phyloP scores from a whole-genome alignment of 2,329 filamentous ascomycete genomes.

The Aureobasidium sp. region DNA sequence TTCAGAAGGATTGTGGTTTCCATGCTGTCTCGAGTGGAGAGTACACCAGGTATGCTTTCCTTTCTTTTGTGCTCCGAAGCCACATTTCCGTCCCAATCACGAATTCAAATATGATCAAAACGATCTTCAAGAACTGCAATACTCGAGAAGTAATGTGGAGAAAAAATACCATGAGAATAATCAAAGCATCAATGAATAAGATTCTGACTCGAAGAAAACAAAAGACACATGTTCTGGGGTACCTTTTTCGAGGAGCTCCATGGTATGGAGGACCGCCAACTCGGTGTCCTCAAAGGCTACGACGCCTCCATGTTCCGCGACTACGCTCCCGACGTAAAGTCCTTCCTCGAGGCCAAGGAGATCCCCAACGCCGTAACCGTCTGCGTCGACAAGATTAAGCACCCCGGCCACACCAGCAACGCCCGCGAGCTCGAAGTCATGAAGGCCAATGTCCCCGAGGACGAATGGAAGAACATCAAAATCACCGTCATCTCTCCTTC shows the following conservation, averaged over 20 bases:
- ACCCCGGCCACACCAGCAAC: conserved; percentile 42
- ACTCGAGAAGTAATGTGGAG: neutral
- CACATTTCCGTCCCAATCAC: too few relatives aligned
- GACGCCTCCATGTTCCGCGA: conserved; percentile 45
- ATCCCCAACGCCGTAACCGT: conserved; percentile 46
- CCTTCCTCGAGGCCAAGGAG: conserved; percentile 46
- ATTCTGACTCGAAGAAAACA: neutral
- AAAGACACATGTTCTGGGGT: conserved; percentile 43
- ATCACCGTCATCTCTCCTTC: conserved; percentile 60
- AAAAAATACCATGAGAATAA: neutral
- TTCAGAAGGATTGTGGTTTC: conserved; percentile 25
- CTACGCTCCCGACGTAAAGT: conserved; percentile 51
- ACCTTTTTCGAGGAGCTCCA: conserved; percentile 46
- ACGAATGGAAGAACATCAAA: conserved; percentile 55
- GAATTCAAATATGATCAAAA: neutral
- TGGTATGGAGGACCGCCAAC: conserved; percentile 44
- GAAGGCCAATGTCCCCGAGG: conserved; percentile 46
- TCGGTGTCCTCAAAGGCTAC: conserved; percentile 43
- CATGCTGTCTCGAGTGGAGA: conserved; percentile 26
- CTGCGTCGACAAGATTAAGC: conserved; percentile 46
- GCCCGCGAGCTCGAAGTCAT: conserved; percentile 48
- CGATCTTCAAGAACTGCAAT: too few relatives aligned
- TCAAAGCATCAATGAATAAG: neutral
- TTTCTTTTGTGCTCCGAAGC: neutral
- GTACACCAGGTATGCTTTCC: conserved; percentile 20